Evolutionary conservation across 129 eudicot species (phyloP).

Genomic region (Saposhnikovia divaricata): DNA sequence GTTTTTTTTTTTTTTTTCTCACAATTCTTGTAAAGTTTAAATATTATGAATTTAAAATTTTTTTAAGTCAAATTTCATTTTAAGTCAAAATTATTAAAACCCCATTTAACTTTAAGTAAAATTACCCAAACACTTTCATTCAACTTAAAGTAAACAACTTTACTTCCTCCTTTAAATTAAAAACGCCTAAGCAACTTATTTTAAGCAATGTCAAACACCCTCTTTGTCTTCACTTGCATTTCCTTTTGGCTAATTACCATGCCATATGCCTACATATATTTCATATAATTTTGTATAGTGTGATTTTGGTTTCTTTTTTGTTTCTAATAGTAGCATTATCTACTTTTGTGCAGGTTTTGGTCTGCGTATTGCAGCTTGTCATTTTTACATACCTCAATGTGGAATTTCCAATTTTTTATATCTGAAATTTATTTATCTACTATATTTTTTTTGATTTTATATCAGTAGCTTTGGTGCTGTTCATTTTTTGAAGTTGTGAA

Average conservation of each 20-base stretch:
- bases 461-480: neutral
- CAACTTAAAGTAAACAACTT: no score
- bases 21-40: no score
- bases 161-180: no score
- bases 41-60: no score
- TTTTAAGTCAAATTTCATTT: no score
- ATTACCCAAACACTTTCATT: no score
- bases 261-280: neutral
- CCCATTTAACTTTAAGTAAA: no score
- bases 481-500: neutral
- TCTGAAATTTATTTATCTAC: neutral
- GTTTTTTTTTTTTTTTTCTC: no score
- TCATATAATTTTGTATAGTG: neutral
- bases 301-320: neutral
- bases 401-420: neutral
- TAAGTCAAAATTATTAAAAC: no score
- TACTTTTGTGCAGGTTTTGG: slow-evolving; percentile 10
- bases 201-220: no score
- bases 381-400: neutral
- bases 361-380: slow-evolving; percentile 7
- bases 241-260: neutral
- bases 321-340: neutral
- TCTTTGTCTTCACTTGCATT: neutral
- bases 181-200: no score
- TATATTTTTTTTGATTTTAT: neutral